Percentiles rank a stretch among this genome's conserved stretches.
Evolutionary conservation across 495 filamentous ascomycete genomes (phyloP).

Genomic region (Chaetomium tenue): DNA sequence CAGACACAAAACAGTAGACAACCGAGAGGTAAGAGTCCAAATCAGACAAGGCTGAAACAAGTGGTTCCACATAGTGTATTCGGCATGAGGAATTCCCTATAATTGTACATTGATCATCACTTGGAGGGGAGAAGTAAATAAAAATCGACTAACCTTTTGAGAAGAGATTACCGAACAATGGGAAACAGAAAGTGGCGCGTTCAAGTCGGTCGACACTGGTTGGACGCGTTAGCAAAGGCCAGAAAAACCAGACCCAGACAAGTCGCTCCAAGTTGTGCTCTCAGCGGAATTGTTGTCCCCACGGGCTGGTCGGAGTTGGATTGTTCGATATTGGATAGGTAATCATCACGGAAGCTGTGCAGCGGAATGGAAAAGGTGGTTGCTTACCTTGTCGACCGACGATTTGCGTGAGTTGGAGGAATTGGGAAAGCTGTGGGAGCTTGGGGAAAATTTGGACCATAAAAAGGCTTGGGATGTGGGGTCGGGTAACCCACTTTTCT

Average conservation of each 20-base stretch:
- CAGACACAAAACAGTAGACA: conserved; percentile 30
- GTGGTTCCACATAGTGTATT: conserved; percentile 81
- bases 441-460: conserved; percentile 30
- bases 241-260: conserved; percentile 10
- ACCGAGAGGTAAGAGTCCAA: conserved; percentile 27
- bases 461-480: conserved; percentile 31
- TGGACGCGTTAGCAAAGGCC: conserved; percentile 27
- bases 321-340: conserved; percentile 55
- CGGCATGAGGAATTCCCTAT: conserved; percentile 97
- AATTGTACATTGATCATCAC: conserved; percentile 83
- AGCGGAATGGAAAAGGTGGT: conserved; percentile 24
- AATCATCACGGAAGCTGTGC: conserved; percentile 46
- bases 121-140: conserved; percentile 37
- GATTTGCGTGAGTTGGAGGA: conserved; percentile 17
- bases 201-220: conserved; percentile 27
- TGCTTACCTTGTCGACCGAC: conserved; percentile 40
- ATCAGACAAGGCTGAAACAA: conserved; percentile 99
- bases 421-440: conserved; percentile 26
- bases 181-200: background rate
- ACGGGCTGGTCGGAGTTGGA: conserved; percentile 76
- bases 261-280: conserved; percentile 34
- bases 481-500: conserved; percentile 20
- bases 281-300: conserved; percentile 78
- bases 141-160: conserved; percentile 58
- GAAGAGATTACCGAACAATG: background rate